These are phyloP conservation scores for Lactarius hatsudake DNA, from an alignment of 768 basidiomycete genomes.

Conservation along the genomic window DNA sequence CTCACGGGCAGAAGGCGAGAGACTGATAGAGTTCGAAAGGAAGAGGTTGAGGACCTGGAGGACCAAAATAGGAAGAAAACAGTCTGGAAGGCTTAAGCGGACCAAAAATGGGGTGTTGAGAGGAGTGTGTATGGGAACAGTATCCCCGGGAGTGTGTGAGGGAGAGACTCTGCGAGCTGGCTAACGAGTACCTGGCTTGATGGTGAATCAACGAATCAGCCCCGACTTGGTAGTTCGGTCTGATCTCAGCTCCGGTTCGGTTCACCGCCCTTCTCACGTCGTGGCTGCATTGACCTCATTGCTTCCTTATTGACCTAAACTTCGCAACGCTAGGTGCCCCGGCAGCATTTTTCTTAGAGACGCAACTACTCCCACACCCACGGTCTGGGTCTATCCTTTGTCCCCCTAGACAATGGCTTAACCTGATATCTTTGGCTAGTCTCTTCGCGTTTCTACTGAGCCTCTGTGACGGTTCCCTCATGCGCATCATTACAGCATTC, in stretches of 20 bases:
- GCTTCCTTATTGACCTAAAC: neutral
- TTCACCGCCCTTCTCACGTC: neutral
- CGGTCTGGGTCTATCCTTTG: neutral
- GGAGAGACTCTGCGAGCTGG: neutral
- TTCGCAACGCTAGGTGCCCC: neutral
- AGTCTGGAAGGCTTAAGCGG: neutral
- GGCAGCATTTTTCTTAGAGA: neutral
- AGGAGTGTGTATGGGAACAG: neutral
- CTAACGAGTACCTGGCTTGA: neutral
- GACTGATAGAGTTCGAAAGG: neutral
- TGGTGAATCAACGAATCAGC: neutral
- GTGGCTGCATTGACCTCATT: neutral
- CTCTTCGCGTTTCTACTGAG: neutral
- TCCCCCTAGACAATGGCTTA: neutral
- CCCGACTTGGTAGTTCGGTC: neutral
- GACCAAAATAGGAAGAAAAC: neutral
- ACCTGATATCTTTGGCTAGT: neutral
- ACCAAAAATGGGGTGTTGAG: neutral
- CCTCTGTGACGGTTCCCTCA: neutral
- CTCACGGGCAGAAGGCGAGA: neutral
- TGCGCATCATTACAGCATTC: neutral
- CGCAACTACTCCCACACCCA: neutral
- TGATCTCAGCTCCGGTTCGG: neutral
- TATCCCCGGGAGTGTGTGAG: neutral
- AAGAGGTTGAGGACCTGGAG: neutral